Evolutionary conservation across 805 yeast species (phyloP), one percentile per base, ranked within the genome.

Genomic region (Candida pseudoglaebosa): DNA sequence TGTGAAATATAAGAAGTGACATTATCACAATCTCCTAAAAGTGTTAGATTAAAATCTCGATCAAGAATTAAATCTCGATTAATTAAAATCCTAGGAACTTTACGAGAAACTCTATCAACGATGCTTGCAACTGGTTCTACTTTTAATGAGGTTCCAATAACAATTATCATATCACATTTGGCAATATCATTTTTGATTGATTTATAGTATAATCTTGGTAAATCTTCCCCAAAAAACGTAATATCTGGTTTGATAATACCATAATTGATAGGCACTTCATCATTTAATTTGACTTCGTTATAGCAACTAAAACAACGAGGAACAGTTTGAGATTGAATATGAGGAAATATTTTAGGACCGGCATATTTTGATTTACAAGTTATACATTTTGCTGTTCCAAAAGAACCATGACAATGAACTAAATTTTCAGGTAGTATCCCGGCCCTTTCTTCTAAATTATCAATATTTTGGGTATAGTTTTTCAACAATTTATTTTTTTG

Each of bases 181-280:
- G 61, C 50, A 5, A 81, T 67, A 54, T 90, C 96, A 31, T 72
- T 70, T 30, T 67, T 65, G 20, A 81, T 73, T 14, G 62, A 57
- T 33, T 73, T 71, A 49, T 87, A 90, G 53, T 82, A 89, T 34
- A 70, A 60, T 10, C 69, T 67, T 1, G 96, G 96, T 41, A 89
- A 66, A 12, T 80, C 77, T 57, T 89, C 96, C 12, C 95, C 95
- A 49, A 89, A 89, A 54, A 89, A 89, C 0, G 95, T 88, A 44
- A 89, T 89, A 55, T 89, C 95, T 0, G 97, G 97, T 57, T 90
- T 89, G 75, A 86, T 72, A 2, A 88, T 91, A 12, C 96, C 96
- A 54, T 61, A 78, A 6, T 84, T 73, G 49, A 77, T 74, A 17
- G 69, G 60, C 1, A 61, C 59, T 28, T 36, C 37, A 4, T 16